Conservation (phyloP, 176 grass and related monocot genomes). For the Raddia guianensis region DNA sequence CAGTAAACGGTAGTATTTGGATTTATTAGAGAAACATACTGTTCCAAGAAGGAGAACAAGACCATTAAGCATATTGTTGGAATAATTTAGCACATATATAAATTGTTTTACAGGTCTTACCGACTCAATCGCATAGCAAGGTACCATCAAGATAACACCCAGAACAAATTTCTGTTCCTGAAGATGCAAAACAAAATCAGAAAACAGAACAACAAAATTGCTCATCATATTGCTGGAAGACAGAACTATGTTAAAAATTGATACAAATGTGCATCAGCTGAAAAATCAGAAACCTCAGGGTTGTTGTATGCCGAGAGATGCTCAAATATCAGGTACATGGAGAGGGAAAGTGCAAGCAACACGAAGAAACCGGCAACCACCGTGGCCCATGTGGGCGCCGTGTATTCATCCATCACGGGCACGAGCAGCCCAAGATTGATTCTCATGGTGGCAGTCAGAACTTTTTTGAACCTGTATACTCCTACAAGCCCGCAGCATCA, state of each 20-base stretch:
- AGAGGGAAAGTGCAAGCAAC: slow-evolving; percentile 62
- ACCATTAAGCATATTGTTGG: slow-evolving; percentile 30
- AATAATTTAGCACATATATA: slow-evolving; percentile 30
- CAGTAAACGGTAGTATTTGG: slow-evolving; percentile 80
- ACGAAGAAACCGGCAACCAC: slow-evolving; percentile 72
- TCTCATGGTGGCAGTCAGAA: slow-evolving; percentile 29
- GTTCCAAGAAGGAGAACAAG: slow-evolving; percentile 22
- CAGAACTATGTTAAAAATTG: neutral
- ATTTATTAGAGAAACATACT: slow-evolving; percentile 92
- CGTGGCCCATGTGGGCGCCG: slow-evolving; percentile 62
- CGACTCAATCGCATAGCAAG: slow-evolving; percentile 91
- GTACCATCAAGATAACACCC: slow-evolving; percentile 96
- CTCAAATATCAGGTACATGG: slow-evolving; percentile 77
- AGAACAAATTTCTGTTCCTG: slow-evolving; percentile 99
- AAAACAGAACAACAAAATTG: slow-evolving; percentile 27
- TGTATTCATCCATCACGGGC: slow-evolving; percentile 40
- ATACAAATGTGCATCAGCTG: slow-evolving; percentile 2
- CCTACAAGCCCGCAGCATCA: slow-evolving; percentile 40
- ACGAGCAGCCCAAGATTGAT: slow-evolving; percentile 50
- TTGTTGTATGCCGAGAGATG: slow-evolving; percentile 93
- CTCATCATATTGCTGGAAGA: neutral
- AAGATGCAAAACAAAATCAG: slow-evolving; percentile 35
- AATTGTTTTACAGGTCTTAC: slow-evolving; percentile 50
- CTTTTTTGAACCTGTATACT: slow-evolving; percentile 10
- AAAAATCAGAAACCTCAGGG: slow-evolving; percentile 65